These are phyloP conservation scores for Phytophthora ohioensis DNA, from an alignment of 352 stramenopile genomes.

Conservation along the genomic window DNA sequence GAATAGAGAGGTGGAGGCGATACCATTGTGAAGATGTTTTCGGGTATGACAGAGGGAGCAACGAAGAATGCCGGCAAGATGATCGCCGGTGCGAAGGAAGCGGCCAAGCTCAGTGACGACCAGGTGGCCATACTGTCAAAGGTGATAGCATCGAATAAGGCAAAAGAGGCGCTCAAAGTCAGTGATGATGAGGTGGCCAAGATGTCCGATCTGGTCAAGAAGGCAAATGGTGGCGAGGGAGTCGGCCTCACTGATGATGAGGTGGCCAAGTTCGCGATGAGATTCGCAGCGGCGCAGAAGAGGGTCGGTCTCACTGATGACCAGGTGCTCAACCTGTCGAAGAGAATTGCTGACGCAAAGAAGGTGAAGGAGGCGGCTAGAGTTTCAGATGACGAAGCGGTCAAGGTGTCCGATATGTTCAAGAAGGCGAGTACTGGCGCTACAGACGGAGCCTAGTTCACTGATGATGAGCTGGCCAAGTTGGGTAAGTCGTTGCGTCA, in stretches of 20 bases:
- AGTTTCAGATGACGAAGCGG: not conserved
- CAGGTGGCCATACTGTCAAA: not conserved
- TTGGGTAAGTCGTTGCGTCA: not conserved
- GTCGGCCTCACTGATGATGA: not conserved
- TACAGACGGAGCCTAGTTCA: not conserved
- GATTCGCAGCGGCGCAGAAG: not conserved
- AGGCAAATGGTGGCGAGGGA: not conserved
- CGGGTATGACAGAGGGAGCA: not conserved
- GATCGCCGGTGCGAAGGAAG: not conserved
- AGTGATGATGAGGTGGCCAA: not conserved
- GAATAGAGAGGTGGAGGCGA: not conserved
- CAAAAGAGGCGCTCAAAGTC: not conserved
- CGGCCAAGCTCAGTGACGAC: not conserved
- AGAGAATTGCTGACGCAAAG: not conserved
- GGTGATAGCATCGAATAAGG: not conserved
- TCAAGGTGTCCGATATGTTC: not conserved
- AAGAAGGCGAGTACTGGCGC: not conserved
- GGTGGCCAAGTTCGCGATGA: not conserved
- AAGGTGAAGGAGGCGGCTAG: not conserved
- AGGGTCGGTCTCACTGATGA: not conserved
- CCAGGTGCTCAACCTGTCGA: not conserved
- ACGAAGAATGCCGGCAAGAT: not conserved
- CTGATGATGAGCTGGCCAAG: not conserved
- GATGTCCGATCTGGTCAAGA: not conserved
- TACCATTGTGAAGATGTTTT: not conserved